Conservation (phyloP, 768 basidiomycete species). For the Mycena albidolilacea region DNA sequence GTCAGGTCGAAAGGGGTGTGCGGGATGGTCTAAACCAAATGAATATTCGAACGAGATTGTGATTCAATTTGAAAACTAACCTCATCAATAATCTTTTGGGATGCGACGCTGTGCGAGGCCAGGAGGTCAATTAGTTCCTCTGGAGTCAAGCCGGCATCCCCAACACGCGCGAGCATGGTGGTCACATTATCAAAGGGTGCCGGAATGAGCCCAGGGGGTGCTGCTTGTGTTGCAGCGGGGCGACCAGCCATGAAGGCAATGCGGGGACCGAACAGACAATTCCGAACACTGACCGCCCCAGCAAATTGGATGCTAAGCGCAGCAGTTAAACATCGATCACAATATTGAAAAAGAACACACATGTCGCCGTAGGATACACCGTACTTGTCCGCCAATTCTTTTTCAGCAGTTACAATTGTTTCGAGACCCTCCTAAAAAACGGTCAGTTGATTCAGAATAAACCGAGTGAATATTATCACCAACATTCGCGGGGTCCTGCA, state of each 20-base stretch:
- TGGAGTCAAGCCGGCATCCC: constrained; percentile 34
- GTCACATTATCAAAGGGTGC: constrained; percentile 30
- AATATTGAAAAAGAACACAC: neutral
- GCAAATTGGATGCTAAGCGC: constrained; percentile 49
- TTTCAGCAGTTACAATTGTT: constrained; percentile 20
- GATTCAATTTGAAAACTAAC: neutral
- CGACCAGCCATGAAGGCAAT: constrained; percentile 45
- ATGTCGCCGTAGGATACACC: constrained; percentile 38
- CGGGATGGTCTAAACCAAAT: constrained; percentile 37
- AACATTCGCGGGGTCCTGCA: constrained; percentile 25
- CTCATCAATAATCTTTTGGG: constrained; percentile 37
- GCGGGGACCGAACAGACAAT: constrained; percentile 48
- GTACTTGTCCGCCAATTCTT: constrained; percentile 14
- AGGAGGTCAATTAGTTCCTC: constrained; percentile 38
- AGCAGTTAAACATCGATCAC: neutral
- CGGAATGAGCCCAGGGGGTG: constrained; percentile 32
- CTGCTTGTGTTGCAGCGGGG: constrained; percentile 27
- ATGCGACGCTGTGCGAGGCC: constrained; percentile 39
- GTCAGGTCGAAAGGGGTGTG: constrained; percentile 50
- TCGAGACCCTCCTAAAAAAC: constrained; percentile 14
- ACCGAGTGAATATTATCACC: neutral
- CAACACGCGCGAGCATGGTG: constrained; percentile 20
- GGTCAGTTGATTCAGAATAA: neutral
- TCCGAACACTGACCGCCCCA: constrained; percentile 46
- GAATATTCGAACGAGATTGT: neutral